Evolutionary conservation across 345 rosid genomes (phyloP), one percentile per base, ranked within the genome.

Genomic region (Hypericum perforatum): DNA sequence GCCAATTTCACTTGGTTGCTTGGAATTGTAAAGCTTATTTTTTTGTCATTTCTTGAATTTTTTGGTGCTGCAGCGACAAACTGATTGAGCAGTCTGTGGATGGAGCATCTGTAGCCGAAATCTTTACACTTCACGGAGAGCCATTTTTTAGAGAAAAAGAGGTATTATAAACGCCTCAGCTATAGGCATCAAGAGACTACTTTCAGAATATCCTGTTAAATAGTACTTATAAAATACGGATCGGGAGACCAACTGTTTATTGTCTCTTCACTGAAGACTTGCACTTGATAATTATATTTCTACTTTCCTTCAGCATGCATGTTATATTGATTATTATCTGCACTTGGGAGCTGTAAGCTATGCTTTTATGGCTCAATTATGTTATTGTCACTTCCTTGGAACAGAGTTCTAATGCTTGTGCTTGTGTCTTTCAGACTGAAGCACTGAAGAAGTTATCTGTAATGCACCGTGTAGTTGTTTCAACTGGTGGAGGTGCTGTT

Each of bases 401-500:
- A 52, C 39, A 36, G 10, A 56, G 29, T 36, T 32, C 36, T 49
- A 53, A 16, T 54, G 12, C 15, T 56, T 59, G 3, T 48, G 11
- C 41, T 68, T 11, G 52, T 70, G 54, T 60, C 58, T 58, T 63
- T 14, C 60, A 86, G 98, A 82, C 95, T 13, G 87, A 87, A 65
- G 76, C 59, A 43, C 64, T 92, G 66, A 69, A 45, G 69, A 66
- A 68, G 54, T 74, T 92, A 39, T 88, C 98, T 39, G 52, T 69
- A 39, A 76, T 63, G 78, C 75, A 71, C 54, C 72, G 50, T 43
- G 70, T 80, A 53, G 95, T 92, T 70, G 91, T 92, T 64, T 92
- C 98, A 54, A 92, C 98, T 0, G 98, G 98, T 14, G 97, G 98
- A 61, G 98, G 98, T 63, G 95, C 82, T 9, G 98, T 92, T 36